Percentiles rank a stretch among this genome's conserved stretches.
Evolutionary conservation across 2,329 filamentous ascomycete genomes (phyloP).

Genomic region (Keithomyces neogunnii): DNA sequence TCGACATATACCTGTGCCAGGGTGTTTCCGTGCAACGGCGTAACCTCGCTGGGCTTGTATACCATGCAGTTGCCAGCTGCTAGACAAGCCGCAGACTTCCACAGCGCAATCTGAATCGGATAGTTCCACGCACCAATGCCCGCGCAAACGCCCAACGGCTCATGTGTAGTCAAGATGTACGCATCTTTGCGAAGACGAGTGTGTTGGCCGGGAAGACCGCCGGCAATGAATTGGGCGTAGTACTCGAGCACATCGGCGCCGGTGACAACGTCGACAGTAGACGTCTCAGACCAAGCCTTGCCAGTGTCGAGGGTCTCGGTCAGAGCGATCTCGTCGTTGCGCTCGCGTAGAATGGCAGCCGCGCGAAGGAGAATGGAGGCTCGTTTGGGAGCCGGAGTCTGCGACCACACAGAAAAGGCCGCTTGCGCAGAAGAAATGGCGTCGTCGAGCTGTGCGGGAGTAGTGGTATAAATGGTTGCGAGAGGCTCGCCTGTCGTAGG

Average conservation of each 20-base stretch:
- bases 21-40: conserved; percentile 69
- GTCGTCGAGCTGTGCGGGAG: conserved; percentile 57
- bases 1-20: conserved; percentile 70
- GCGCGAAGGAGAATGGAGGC: conserved; percentile 72
- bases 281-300: conserved; percentile 79
- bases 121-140: conserved; percentile 92
- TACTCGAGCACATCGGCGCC: conserved; percentile 82
- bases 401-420: conserved; percentile 70
- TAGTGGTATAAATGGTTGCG: conserved; percentile 64
- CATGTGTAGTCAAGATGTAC: conserved; percentile 76
- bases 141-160: conserved; percentile 73
- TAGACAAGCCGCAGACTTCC: conserved; percentile 81
- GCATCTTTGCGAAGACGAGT: conserved; percentile 66
- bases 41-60: conserved; percentile 85
- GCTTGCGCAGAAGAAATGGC: conserved; percentile 62
- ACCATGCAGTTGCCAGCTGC: conserved; percentile 86
- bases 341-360: conserved; percentile 61
- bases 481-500: conserved; percentile 62
- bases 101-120: conserved; percentile 81
- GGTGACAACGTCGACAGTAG: conserved; percentile 72
- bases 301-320: conserved; percentile 81
- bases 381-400: conserved; percentile 64
- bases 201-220: conserved; percentile 73
- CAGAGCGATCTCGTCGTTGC: conserved; percentile 71
- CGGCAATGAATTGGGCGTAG: conserved; percentile 72